Percentiles rank a stretch among this genome's conserved stretches.
These are phyloP conservation scores for Colletotrichum simmondsii DNA, from an alignment of 2,329 filamentous ascomycete species.

Conservation along the genomic window DNA sequence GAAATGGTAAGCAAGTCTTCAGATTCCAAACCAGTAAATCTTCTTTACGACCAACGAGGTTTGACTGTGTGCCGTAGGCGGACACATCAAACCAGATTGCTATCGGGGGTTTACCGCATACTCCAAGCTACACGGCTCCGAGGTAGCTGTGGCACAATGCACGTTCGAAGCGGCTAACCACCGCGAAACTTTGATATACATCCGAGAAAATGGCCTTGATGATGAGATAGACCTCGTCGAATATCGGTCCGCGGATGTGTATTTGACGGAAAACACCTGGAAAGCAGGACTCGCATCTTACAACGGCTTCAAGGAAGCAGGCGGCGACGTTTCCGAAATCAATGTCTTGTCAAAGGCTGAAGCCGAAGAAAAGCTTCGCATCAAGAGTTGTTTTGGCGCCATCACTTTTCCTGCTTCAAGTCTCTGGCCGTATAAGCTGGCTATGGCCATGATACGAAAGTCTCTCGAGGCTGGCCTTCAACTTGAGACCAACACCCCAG, in stretches of 20 bases:
- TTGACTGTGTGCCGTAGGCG: not conserved
- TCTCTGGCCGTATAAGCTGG: not conserved
- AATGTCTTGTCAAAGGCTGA: not conserved
- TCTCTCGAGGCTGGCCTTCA: not conserved
- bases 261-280: not conserved
- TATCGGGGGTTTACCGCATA: not conserved
- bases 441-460: not conserved
- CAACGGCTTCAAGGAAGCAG: not conserved
- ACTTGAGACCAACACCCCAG: not conserved
- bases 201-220: not conserved
- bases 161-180: not conserved
- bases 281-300: not conserved
- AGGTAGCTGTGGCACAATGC: not conserved
- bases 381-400: not conserved
- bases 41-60: not conserved
- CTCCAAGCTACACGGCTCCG: not conserved
- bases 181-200: fast-evolving
- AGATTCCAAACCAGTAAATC: not conserved
- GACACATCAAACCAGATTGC: not conserved
- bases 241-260: not conserved
- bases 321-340: not conserved
- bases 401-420: not conserved
- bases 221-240: not conserved
- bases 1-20: not conserved
- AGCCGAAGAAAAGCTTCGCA: not conserved